Conservation (phyloP, 108 stramenopile species). For the Nitzschia inconspicua region DNA sequence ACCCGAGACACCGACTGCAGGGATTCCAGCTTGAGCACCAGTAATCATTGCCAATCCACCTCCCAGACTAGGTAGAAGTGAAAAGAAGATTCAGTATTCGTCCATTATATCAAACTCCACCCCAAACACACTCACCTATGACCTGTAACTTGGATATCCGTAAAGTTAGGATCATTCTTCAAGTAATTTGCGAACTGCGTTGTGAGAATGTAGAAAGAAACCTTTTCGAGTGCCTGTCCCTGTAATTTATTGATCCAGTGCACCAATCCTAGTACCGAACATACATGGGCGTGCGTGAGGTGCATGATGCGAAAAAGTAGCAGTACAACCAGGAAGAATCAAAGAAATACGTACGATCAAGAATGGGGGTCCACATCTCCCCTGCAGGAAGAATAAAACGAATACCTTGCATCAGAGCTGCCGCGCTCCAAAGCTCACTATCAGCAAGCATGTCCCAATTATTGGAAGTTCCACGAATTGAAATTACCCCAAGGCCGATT, state of each 20-base stretch:
- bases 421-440: slow-evolving; percentile 69
- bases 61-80: slow-evolving; percentile 30
- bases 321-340: not conserved
- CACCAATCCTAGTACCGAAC: slow-evolving; percentile 18
- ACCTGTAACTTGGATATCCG: slow-evolving; percentile 15
- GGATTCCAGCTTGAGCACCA: slow-evolving; percentile 67
- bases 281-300: slow-evolving; percentile 7
- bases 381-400: slow-evolving; percentile 62
- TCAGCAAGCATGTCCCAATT: slow-evolving; percentile 70
- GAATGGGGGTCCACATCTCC: slow-evolving; percentile 56
- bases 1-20: slow-evolving; percentile 69
- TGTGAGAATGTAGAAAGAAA: slow-evolving; percentile 49
- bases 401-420: slow-evolving; percentile 57
- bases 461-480: slow-evolving; percentile 74
- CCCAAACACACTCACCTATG: too few species aligned
- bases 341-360: slow-evolving; percentile 20
- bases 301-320: not conserved
- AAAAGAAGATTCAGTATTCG: too few species aligned
- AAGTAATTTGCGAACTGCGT: slow-evolving; percentile 26
- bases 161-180: slow-evolving; percentile 7
- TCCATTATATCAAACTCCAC: too few species aligned
- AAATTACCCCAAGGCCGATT: slow-evolving; percentile 38
- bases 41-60: slow-evolving; percentile 82
- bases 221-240: slow-evolving; percentile 25
- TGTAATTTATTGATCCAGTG: slow-evolving; percentile 18